Conservation (phyloP, 805 yeast species). For the Kluyveromyces wickerhamii region DNA sequence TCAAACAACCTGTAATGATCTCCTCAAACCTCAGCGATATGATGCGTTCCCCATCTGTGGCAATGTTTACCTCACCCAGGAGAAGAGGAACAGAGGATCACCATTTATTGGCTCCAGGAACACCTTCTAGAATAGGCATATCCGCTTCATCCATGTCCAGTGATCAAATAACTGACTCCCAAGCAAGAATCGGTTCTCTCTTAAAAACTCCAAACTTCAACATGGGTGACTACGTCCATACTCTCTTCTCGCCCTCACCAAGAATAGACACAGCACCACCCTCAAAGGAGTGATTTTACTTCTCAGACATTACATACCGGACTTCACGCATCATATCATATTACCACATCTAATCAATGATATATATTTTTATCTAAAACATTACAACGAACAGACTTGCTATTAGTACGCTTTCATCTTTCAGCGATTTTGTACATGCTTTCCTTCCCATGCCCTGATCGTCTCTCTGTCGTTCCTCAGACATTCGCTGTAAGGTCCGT, state of each 20-base stretch:
- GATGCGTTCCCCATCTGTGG: conserved; percentile 23
- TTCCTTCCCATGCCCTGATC: too few relatives aligned
- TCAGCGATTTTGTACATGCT: too few relatives aligned
- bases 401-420: too few relatives aligned
- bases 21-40: conserved; percentile 9
- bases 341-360: too few relatives aligned
- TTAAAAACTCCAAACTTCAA: conserved; percentile 28
- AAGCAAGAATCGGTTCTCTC: conserved; percentile 7
- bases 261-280: conserved; percentile 12
- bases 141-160: neutral
- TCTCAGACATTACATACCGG: neutral
- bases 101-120: conserved; percentile 16
- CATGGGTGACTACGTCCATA: conserved; percentile 33
- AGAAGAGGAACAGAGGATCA: conserved; percentile 6
- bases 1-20: conserved; percentile 19
- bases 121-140: conserved; percentile 20
- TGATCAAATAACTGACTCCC: conserved; percentile 3
- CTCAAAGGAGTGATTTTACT: neutral
- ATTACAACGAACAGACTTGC: too few relatives aligned
- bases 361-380: too few relatives aligned
- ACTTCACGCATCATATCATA: too few relatives aligned
- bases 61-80: conserved; percentile 9
- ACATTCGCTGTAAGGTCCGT: too few relatives aligned
- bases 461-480: too few relatives aligned
- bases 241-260: conserved; percentile 30